Conservation (phyloP, 2,329 filamentous ascomycete genomes). For the Zymoseptoria pseudotritici region DNA sequence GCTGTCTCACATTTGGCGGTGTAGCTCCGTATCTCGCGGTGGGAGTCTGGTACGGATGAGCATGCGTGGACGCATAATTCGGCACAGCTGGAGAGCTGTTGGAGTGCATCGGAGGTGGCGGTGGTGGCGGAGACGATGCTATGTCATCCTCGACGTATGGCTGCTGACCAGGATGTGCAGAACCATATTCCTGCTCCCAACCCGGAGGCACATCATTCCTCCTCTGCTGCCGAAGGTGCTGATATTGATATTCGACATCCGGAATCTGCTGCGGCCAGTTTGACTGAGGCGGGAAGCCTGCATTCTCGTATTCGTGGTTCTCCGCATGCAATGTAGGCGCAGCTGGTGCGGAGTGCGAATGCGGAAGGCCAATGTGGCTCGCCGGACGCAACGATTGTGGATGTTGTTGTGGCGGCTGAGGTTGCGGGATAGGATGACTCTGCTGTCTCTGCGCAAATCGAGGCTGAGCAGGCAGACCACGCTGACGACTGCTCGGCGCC, state of each 20-base stretch:
- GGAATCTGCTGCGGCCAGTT: slow-evolving; percentile 29
- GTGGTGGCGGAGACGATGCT: slow-evolving; percentile 17
- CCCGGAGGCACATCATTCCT: slow-evolving; percentile 21
- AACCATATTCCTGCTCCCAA: slow-evolving; percentile 24
- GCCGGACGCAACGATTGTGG: slow-evolving; percentile 17
- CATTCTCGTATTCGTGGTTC: slow-evolving; percentile 17
- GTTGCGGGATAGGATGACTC: slow-evolving; percentile 8
- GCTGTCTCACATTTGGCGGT: slow-evolving; percentile 19
- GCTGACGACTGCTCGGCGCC: slow-evolving; percentile 25
- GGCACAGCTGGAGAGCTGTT: slow-evolving; percentile 28
- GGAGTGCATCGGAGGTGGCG: slow-evolving; percentile 32
- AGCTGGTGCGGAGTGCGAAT: slow-evolving; percentile 40
- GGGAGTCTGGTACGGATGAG: slow-evolving; percentile 14
- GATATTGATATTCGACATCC: slow-evolving; percentile 27
- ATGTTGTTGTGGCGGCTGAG: slow-evolving; percentile 10
- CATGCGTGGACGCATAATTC: slow-evolving; percentile 13
- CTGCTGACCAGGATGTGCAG: slow-evolving; percentile 15
- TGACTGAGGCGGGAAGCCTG: slow-evolving; percentile 22
- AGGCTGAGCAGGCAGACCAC: slow-evolving; percentile 24
- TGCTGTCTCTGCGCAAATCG: slow-evolving; percentile 9
- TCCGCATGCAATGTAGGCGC: slow-evolving; percentile 47
- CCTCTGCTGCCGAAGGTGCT: slow-evolving; percentile 18
- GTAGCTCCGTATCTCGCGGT: slow-evolving; percentile 14
- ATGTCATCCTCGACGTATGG: slow-evolving; percentile 19
- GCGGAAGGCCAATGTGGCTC: slow-evolving; percentile 27